Evolutionary conservation across 1,284 basidiomycete genomes (phyloP).

Genomic region (Trichosporon asahii): DNA sequence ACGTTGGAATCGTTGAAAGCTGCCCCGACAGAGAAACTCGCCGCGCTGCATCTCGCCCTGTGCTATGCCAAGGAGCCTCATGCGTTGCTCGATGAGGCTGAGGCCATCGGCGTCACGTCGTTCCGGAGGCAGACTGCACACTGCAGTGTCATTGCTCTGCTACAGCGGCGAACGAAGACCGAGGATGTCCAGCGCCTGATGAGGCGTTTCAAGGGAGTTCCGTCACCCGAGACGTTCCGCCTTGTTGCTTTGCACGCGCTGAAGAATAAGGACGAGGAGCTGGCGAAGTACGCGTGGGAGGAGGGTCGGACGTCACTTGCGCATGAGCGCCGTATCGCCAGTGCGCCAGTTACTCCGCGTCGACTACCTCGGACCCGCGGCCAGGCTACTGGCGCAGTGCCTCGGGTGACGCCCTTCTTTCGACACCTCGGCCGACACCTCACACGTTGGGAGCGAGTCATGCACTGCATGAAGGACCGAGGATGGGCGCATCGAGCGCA

Average conservation of each 20-base stretch:
- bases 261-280: conserved; percentile 9
- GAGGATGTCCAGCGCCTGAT: neutral
- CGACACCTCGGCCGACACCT: conserved; percentile 8
- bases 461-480: conserved; percentile 9
- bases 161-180: neutral
- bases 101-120: neutral
- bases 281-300: conserved; percentile 5
- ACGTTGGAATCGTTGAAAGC: neutral
- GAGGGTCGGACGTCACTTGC: neutral
- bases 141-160: conserved; percentile 16
- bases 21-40: neutral
- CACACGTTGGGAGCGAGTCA: conserved; percentile 9
- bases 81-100: neutral
- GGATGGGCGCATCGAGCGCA: conserved; percentile 11
- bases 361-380: neutral
- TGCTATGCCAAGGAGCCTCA: neutral
- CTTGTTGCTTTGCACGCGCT: conserved; percentile 24
- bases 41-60: neutral
- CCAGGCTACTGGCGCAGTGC: neutral
- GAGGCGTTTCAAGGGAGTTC: neutral
- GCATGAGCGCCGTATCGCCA: neutral
- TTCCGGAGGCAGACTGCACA: conserved; percentile 26
- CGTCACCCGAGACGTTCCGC: neutral
- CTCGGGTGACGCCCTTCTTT: neutral
- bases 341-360: neutral